Evolutionary conservation across 208 protist genomes (phyloP), one percentile per base, ranked within the genome.

Genomic region (Trypanosomatidae sp.): DNA sequence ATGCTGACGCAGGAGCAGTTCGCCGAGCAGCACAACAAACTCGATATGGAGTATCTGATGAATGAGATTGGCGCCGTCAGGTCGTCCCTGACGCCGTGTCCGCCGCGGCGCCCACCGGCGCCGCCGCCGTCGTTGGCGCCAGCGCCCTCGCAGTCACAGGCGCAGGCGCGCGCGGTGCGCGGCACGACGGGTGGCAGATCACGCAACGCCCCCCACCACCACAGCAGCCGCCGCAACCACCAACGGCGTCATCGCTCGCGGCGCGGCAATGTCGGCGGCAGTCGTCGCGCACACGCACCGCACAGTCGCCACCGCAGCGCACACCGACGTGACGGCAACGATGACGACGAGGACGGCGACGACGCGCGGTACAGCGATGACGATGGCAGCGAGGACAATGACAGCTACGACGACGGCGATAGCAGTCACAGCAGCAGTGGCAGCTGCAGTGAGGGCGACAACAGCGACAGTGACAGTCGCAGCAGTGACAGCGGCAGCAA

Each of bases 21-120:
- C 6, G 40, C 56, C 20, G 41, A 59, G 15, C 38, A 44, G 13
- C 43, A 43, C 11, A 32, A 46, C 8, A 60, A 57, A 23, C 43
- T 61, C 45, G 53, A 77, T 26, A 56, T 68, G 46, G 63, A 61
- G 20, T 56, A 56, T 22, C 35, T 77, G 5, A 44, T 55, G 8
- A 67, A 68, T 24, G 63, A 77, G 53, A 42, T 77, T 22, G 44
- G 37, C 11, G 63, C 62, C 6, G 50, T 74, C 32, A 52, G 66
- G 10, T 40, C 47, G 6, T 47, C 45, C 3, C 38, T 69, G 39
- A 11, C 40, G 4, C 30, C 28, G 11, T 16, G 20, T 2, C 27
- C 33, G 23, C 47, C 33, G 13, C 21, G 24, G 30, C 18, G 39
- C 28, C 21, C 2, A 8, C n/a, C n/a, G n/a, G n/a, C n/a, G n/a